phyloP scores from a whole-genome alignment of 2,329 filamentous ascomycete genomes.

The Zymoseptoria passerinii region DNA sequence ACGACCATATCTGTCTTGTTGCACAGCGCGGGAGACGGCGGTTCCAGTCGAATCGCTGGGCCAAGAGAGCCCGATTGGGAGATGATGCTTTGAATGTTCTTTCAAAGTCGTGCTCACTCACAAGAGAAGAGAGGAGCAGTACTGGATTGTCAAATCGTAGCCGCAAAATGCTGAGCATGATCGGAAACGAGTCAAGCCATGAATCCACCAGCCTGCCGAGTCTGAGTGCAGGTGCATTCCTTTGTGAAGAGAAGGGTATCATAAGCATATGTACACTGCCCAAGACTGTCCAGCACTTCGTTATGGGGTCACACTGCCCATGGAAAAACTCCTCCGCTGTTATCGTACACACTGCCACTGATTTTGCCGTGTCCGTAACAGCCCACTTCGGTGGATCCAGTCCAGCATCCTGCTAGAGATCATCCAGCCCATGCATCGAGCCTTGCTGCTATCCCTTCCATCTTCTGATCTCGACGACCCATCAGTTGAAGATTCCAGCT shows the following conservation, averaged over 20 bases:
- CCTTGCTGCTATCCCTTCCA: neutral
- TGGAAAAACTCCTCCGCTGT: neutral
- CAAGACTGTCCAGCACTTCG: neutral
- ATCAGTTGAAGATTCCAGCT: constrained; percentile 31
- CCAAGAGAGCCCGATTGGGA: constrained; percentile 1
- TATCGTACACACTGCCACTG: neutral
- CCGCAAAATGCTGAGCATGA: neutral
- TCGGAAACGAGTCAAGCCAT: neutral
- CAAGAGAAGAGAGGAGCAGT: neutral
- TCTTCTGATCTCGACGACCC: neutral
- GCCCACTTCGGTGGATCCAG: too few species aligned
- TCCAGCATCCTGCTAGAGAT: neutral
- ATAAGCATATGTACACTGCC: constrained; percentile 11
- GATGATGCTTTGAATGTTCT: neutral
- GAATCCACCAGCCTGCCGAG: neutral
- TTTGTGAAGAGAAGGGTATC: constrained; percentile 2
- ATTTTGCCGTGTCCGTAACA: neutral
- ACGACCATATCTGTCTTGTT: constrained; percentile 15
- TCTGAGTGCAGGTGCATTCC: neutral
- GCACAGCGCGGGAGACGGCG: constrained; percentile 12
- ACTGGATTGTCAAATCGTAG: neutral
- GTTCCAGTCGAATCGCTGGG: neutral
- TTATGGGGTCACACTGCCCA: neutral
- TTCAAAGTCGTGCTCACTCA: neutral
- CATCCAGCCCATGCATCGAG: neutral